Percentiles rank a stretch among this genome's conserved stretches.
Conservation (phyloP, 148 eudicot species). For the Rhododendron molle region DNA sequence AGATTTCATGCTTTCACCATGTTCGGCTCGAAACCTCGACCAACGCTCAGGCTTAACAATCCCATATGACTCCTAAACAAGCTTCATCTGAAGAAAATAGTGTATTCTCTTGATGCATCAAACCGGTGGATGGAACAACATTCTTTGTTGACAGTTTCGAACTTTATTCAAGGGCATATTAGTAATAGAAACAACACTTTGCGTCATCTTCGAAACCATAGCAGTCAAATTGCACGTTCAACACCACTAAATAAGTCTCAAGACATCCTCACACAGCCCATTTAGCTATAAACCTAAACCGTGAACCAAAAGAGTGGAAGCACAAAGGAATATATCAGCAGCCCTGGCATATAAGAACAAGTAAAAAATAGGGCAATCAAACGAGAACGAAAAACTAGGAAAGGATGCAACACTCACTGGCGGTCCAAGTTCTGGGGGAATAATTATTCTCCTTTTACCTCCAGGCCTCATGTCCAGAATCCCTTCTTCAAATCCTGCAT, state of each 20-base stretch:
- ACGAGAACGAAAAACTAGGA: background rate
- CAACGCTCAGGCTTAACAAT: background rate
- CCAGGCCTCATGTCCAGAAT: slow-evolving; percentile 94
- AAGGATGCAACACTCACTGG: slow-evolving; percentile 55
- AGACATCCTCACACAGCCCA: background rate
- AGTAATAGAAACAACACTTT: background rate
- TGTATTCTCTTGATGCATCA: background rate
- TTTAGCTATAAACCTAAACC: background rate
- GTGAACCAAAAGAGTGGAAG: background rate
- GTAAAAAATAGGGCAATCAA: background rate
- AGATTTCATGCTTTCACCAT: background rate
- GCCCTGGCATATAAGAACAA: background rate
- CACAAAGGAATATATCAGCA: background rate
- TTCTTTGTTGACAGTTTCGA: background rate
- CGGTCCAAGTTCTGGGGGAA: slow-evolving; percentile 98
- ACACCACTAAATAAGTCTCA: background rate
- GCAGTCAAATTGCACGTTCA: background rate
- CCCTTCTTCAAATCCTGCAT: slow-evolving; percentile 91
- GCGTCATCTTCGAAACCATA: background rate
- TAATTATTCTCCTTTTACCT: slow-evolving; percentile 87
- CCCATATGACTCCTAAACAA: background rate
- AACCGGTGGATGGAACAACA: background rate
- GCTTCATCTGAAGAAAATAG: background rate
- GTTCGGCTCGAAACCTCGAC: background rate
- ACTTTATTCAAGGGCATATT: background rate